phyloP scores from a whole-genome alignment of 495 filamentous ascomycete genomes.

The Hypoxylon trugodes region DNA sequence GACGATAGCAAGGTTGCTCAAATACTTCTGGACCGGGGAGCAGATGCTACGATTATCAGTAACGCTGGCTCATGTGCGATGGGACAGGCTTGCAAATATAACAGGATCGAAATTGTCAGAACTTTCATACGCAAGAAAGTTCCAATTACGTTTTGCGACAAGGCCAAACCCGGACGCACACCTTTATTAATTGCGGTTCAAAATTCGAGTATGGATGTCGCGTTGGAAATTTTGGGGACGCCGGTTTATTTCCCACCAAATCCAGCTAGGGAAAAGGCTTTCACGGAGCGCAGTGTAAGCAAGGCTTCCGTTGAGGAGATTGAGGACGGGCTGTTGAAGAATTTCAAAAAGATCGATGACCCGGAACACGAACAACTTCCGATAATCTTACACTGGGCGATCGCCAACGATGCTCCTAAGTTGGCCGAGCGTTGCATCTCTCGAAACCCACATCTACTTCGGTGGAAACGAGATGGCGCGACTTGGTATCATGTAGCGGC shows the following conservation, averaged over 20 bases:
- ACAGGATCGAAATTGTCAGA: constrained; percentile 1
- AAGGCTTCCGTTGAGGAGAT: background rate
- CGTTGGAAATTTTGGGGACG: constrained; percentile 14
- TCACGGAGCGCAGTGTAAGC: background rate
- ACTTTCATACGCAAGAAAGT: constrained; percentile 4
- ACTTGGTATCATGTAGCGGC: constrained; percentile 22
- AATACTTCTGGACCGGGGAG: background rate
- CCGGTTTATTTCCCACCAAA: background rate
- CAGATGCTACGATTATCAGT: background rate
- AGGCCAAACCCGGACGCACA: constrained; percentile 7
- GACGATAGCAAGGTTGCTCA: background rate
- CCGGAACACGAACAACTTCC: background rate
- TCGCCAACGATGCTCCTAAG: background rate
- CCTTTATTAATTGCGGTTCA: constrained; percentile 6
- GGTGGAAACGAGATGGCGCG: constrained; percentile 1
- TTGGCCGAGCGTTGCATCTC: constrained; percentile 2
- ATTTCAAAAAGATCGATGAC: background rate
- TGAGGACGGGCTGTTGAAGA: background rate
- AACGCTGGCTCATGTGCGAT: background rate
- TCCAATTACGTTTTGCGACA: background rate
- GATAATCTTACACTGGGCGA: constrained; percentile 9
- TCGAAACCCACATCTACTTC: background rate
- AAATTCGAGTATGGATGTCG: constrained; percentile 2
- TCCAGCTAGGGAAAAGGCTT: background rate
- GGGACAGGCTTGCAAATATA: background rate